These are phyloP conservation scores for Carex sylvatica DNA, from an alignment of 202 grass and related monocot species.

Conservation along the genomic window DNA sequence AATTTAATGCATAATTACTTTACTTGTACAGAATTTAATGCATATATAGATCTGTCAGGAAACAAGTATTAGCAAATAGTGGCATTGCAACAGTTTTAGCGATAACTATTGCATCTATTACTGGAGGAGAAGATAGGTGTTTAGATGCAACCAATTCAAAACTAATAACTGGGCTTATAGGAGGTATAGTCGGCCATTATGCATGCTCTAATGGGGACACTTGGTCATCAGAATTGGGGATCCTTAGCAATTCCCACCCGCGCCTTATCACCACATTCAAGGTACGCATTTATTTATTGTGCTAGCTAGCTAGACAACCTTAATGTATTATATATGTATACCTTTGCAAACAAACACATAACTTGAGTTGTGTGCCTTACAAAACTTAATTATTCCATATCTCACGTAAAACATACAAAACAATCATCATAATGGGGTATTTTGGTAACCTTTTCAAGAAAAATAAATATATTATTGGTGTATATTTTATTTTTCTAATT, in stretches of 20 bases:
- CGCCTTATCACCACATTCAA: slow-evolving; percentile 84
- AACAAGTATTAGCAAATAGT: slow-evolving; percentile 91
- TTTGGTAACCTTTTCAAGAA: not conserved
- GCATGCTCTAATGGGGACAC: slow-evolving; percentile 96
- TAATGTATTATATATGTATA: not conserved
- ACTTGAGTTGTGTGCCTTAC: not conserved
- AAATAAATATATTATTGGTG: not conserved
- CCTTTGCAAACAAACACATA: not conserved
- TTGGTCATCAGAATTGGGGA: slow-evolving; percentile 91
- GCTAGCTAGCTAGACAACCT: not conserved
- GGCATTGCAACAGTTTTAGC: slow-evolving; percentile 70
- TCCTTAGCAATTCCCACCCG: slow-evolving; percentile 80
- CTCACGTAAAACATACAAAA: not conserved
- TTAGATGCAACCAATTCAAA: slow-evolving; percentile 69
- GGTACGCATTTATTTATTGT: slow-evolving; percentile 26
- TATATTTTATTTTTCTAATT: slow-evolving; percentile 1
- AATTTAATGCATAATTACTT: not conserved
- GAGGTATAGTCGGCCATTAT: slow-evolving; percentile 89
- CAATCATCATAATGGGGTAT: not conserved
- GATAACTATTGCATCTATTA: slow-evolving; percentile 45
- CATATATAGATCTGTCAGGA: slow-evolving; percentile 50
- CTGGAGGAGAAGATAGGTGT: slow-evolving; percentile 64
- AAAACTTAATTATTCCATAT: not conserved
- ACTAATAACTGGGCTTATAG: slow-evolving; percentile 74
- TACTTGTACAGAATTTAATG: not conserved